These are phyloP conservation scores for Saitozyma sp. DNA, from an alignment of 768 basidiomycete genomes.

Conservation along the genomic window DNA sequence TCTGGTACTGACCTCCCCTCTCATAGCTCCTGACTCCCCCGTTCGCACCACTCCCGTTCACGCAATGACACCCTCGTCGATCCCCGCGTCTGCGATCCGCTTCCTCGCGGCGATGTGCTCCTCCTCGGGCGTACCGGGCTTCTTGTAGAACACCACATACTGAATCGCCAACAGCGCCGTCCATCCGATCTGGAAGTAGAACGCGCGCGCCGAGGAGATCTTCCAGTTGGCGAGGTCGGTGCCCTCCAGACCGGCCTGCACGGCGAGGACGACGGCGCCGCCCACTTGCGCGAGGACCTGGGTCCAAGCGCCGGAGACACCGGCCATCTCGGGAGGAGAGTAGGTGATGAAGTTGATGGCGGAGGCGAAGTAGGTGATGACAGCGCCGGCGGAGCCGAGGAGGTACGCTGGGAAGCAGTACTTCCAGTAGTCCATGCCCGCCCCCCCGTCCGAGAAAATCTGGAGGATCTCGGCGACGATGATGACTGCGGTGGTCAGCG, in stretches of 20 bases:
- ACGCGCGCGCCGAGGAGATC: conserved; percentile 26
- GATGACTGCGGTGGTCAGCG: conserved; percentile 24
- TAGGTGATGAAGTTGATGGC: conserved; percentile 16
- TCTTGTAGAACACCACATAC: conserved; percentile 37
- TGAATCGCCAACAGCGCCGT: conserved; percentile 23
- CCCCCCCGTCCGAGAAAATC: conserved; percentile 43
- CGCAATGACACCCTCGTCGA: conserved; percentile 18
- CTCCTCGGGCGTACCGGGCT: conserved; percentile 35
- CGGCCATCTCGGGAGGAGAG: conserved; percentile 45
- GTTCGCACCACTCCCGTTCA: too few relatives aligned
- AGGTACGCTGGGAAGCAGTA: conserved; percentile 43
- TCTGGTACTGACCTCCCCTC: too few relatives aligned
- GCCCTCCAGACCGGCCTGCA: conserved; percentile 45
- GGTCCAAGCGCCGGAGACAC: conserved; percentile 41
- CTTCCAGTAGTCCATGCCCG: conserved; percentile 46
- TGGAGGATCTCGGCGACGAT: conserved; percentile 31
- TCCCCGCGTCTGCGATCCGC: conserved; percentile 32
- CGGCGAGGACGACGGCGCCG: conserved; percentile 43
- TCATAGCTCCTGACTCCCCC: too few relatives aligned
- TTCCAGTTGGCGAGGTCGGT: conserved; percentile 41
- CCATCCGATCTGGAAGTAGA: conserved; percentile 43
- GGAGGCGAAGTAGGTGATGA: conserved; percentile 9
- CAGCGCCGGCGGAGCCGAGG: conserved; percentile 27
- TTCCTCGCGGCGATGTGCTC: conserved; percentile 35
- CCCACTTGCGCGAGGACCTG: conserved; percentile 43